A percentile compares a stretch with the other conserved stretches of the same genome.
Conservation (phyloP, 768 basidiomycete species). For the Amanita thiersii region DNA sequence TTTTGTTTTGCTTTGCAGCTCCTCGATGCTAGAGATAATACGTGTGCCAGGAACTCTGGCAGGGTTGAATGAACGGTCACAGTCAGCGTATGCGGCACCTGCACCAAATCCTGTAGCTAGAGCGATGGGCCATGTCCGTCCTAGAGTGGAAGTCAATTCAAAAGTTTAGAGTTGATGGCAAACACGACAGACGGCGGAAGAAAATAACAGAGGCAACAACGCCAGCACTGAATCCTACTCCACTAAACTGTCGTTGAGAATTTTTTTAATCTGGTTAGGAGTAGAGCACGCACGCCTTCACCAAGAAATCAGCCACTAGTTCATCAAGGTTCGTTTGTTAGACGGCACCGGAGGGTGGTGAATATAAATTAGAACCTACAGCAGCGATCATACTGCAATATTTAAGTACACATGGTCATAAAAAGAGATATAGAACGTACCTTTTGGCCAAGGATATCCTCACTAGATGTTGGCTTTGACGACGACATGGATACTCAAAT, state of each 20-base stretch:
- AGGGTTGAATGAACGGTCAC: slow-evolving; percentile 89
- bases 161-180: neutral
- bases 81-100: slow-evolving; percentile 85
- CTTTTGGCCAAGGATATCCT: slow-evolving; percentile 88
- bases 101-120: slow-evolving; percentile 82
- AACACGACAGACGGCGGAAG: slow-evolving; percentile 52
- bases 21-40: slow-evolving; percentile 36
- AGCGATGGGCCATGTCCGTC: slow-evolving; percentile 89
- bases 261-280: neutral
- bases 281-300: slow-evolving; percentile 62
- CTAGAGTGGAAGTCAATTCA: slow-evolving; percentile 27
- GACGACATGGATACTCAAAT: slow-evolving; percentile 33
- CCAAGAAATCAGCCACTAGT: slow-evolving; percentile 79
- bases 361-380: slow-evolving; percentile 32
- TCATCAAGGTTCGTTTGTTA: too few species aligned
- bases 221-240: slow-evolving; percentile 83
- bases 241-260: slow-evolving; percentile 32
- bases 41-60: slow-evolving; percentile 81
- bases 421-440: slow-evolving; percentile 26
- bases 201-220: slow-evolving; percentile 85
- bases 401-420: slow-evolving; percentile 11
- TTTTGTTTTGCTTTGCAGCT: slow-evolving; percentile 20
- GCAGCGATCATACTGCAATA: slow-evolving; percentile 73
- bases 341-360: too few species aligned
- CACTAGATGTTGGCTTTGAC: slow-evolving; percentile 69